A percentile compares a stretch with the other conserved stretches of the same genome.
phyloP scores from a whole-genome alignment of 345 rosid species.

The Populus davidiana region DNA sequence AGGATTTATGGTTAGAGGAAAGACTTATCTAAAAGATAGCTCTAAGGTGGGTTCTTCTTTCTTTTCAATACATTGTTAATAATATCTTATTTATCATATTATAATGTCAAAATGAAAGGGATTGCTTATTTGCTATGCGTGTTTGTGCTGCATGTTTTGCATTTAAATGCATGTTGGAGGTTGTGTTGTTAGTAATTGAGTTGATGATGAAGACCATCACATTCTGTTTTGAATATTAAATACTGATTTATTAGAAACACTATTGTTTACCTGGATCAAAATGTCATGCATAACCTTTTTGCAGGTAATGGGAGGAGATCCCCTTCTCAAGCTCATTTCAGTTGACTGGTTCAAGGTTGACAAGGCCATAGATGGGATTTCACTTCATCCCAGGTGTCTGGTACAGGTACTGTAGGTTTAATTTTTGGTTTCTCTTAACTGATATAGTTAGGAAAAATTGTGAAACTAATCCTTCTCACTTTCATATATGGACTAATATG shows the following conservation, averaged over 20 bases:
- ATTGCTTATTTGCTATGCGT: neutral
- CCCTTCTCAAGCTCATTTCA: conserved; percentile 82
- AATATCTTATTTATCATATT: neutral
- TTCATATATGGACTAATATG: no score
- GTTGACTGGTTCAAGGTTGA: conserved; percentile 94
- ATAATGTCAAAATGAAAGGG: neutral
- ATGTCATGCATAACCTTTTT: conserved; percentile 6
- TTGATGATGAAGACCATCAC: neutral
- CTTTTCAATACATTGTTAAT: neutral
- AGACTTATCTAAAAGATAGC: conserved; percentile 79
- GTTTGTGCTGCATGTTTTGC: neutral
- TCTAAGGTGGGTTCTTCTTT: conserved; percentile 53
- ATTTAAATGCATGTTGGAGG: neutral
- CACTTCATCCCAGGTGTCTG: conserved; percentile 74
- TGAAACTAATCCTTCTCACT: neutral
- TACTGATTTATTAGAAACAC: neutral
- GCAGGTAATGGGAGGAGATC: conserved; percentile 86
- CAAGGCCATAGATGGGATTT: conserved; percentile 53
- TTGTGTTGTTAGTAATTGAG: neutral
- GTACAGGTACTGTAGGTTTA: conserved; percentile 62
- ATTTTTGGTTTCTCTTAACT: neutral
- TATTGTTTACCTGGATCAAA: neutral
- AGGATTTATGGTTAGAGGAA: conserved; percentile 95
- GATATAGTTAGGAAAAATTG: neutral
- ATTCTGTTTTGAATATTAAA: neutral